Base-by-base conservation (phyloP, 768 basidiomycete species). In the Austroboletus eburneus region DNA sequence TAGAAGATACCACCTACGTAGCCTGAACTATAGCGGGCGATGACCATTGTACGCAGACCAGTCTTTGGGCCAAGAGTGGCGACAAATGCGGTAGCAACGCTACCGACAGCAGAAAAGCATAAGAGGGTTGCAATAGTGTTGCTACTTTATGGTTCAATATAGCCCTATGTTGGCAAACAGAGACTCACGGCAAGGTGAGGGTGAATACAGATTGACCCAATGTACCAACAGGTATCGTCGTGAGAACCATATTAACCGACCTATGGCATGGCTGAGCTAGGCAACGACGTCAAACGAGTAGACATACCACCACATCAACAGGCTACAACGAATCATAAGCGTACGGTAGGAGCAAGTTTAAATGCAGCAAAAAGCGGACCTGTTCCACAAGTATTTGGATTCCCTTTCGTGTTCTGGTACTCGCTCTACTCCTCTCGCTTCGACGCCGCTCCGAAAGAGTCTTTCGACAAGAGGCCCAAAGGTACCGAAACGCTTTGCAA, bases 11-110 rank as follows among this genome's bases (percentile, higher is more conserved):
- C 70, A 14, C 78, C 78, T 9, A 73, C 45, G 49, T 74, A 79
- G 3, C 78, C 79, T 3, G 70, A 71, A 49, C 70, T 72, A 49
- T 69, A 78, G 2, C 77, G 68, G 3, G 70, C 61, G 43, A 76
- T 76, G 35, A 78, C 63, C 76, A 80, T 80, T 0, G 77, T 79
- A 5, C 78, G 68, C 20, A 80, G 60, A 10, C 78, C 79, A 1
- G 76, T 79, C 50, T 62, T 58, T 0, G 79, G 78, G 1, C 79
- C 79, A 9, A 81, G 63, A 7, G 71, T 77, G 16, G 79, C 75
- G 38, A 80, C 74, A 54, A 78, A 78, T 2, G 76, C 74, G 0
- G 73, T 71, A 5, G 65, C 61, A 5, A 67, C 48, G 4, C 64
- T 64, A 6, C 74, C 76, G 21, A 78, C 59, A n/a, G 72, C 70